These are phyloP conservation scores for Pleurotus citrinopileatus DNA, from an alignment of 768 basidiomycete species.

Conservation along the genomic window DNA sequence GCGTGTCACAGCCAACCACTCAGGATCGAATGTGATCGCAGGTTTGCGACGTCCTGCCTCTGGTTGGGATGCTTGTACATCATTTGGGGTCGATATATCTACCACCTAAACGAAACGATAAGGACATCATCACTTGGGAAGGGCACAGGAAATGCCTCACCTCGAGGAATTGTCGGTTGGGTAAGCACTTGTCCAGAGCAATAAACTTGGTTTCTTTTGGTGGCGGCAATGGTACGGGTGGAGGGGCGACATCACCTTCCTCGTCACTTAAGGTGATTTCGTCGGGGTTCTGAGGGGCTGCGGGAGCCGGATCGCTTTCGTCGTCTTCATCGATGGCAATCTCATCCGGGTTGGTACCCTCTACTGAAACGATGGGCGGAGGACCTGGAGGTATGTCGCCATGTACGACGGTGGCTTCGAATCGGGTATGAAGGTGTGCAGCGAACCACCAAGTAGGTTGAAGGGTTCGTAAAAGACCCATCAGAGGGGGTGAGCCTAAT, in stretches of 20 bases:
- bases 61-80: background rate
- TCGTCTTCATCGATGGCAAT: constrained; percentile 45
- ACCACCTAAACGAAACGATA: constrained; percentile 56
- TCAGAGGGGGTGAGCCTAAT: constrained; percentile 86
- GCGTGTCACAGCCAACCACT: constrained; percentile 93
- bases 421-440: constrained; percentile 88
- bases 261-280: constrained; percentile 49
- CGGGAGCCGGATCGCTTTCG: constrained; percentile 13
- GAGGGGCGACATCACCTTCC: constrained; percentile 38
- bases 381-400: constrained; percentile 21
- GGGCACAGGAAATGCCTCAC: constrained; percentile 31
- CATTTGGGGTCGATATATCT: constrained; percentile 43
- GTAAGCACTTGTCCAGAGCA: constrained; percentile 88
- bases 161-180: constrained; percentile 76
- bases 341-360: constrained; percentile 45
- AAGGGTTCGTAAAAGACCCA: constrained; percentile 69
- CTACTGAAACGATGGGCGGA: background rate
- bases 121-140: background rate
- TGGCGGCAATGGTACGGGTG: constrained; percentile 22
- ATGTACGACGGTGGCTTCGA: constrained; percentile 67
- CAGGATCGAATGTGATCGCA: constrained; percentile 69
- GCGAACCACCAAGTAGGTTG: constrained; percentile 89
- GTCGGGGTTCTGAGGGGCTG: constrained; percentile 37
- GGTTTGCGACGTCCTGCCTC: constrained; percentile 20
- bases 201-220: constrained; percentile 67